Evolutionary conservation across 768 basidiomycete genomes (phyloP), one percentile per base, ranked within the genome.

Genomic region (Multifurca ochricompacta): DNA sequence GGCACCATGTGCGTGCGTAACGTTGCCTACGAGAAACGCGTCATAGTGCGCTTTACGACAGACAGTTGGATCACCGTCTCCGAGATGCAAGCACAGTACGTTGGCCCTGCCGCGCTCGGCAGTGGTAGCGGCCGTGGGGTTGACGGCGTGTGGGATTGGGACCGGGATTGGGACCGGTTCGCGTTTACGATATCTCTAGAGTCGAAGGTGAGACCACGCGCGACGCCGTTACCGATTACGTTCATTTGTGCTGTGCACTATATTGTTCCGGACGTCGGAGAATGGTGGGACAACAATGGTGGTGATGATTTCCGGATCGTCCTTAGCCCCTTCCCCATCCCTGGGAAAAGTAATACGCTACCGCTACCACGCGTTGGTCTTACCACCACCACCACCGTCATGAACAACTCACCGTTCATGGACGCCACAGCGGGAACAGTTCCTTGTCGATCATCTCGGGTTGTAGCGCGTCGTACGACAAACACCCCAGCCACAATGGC

Each of bases 51-150:
- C 10, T 80, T 77, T 66, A 78, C 78, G 3, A 63, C 75, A 43
- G 78, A 80, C 59, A 67, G 70, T 65, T 80, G 78, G 78, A 71
- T 73, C 61, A 80, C 78, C 6, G 72, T 73, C 5, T 71, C 68
- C 23, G 78, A 80, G 59, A 73, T 75, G 9, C 40, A 19, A 4
- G 53, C 46, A 27, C 40, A 35, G 2, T 48, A 54, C 46, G 23
- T 10, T 1, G 44, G 36, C 16, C 18, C 43, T 16, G 19, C 44
- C 30, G 11, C 11, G 4, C 13, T 23, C 3, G 40, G 2, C 18
- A 25, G 19, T 21, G 31, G 56, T 21, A 28, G 25, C 6, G n/a
- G n/a, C n/a, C n/a, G n/a, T n/a, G n/a, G n/a, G n/a, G n/a, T n/a
- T n/a, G n/a, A n/a, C n/a, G n/a, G n/a, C n/a, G n/a, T n/a, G n/a